Base-by-base conservation (phyloP, 2,329 filamentous ascomycete genomes). In the Didymella sp. region DNA sequence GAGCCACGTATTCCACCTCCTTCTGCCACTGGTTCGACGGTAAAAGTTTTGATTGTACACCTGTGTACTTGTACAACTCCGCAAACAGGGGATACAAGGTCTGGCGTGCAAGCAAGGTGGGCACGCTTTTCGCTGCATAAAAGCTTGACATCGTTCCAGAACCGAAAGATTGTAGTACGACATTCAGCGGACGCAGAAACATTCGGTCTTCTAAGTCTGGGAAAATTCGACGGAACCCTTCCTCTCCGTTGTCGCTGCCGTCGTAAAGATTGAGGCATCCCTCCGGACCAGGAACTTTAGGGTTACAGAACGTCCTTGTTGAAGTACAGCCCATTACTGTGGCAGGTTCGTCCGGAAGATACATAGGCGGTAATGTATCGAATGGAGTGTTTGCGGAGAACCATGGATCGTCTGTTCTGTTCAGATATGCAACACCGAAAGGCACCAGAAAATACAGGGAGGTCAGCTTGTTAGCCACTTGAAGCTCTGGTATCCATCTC, bases 11-110 rank as follows among this genome's bases (percentile, higher is more conserved):
- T 8, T 42, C 35, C 12, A 42, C 13, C 22, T 54, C 51, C 1
- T 35, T 27, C 35, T 54, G 51, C 51, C 51, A 54, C 19, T 54
- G 51, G 11, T 48, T 33, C 1, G 44, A 42, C 9, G 51, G 51
- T 6, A 54, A 35, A 6, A n/a, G 15, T 27, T 42, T 47, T 19
- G 51, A 47, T 12, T 54, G 43, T 8, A 31, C 6, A 2, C 30
- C 31, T 1, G 41, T 35, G 12, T 44, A 9, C 2, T 13, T 12
- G 22, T 28, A n/a, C n/a, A n/a, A n/a, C n/a, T n/a, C n/a, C n/a
- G n/a, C 22, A 3, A 6, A 4, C 2, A 28, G 8, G 3, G 33
- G 41, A 2, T 13, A 21, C 7, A 52, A 21, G 1, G 50, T 52
- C 25, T 52, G 40, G 8, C 50, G 41, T 15, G 50, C 41, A 1